Conservation (phyloP, 768 basidiomycete species). For the Macrolepiota albuminosa region DNA sequence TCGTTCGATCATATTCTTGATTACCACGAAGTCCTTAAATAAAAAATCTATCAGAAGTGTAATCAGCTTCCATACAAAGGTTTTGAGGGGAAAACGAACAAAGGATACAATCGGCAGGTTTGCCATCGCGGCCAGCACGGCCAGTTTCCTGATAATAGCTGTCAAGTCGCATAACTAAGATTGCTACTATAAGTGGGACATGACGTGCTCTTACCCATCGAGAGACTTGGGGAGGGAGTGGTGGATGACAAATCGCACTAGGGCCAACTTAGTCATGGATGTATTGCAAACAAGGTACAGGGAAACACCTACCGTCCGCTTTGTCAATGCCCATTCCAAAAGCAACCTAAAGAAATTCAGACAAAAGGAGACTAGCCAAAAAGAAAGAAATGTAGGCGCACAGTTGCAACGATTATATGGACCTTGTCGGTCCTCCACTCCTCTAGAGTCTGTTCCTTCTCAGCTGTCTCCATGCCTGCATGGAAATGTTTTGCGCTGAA, state of each 20-base stretch:
- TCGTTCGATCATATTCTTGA: conserved; percentile 59
- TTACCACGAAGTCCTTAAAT: conserved; percentile 50
- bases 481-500: conserved; percentile 80
- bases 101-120: conserved; percentile 78
- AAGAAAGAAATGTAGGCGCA: conserved; percentile 27
- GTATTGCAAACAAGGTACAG: not conserved
- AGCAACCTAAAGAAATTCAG: conserved; percentile 54
- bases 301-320: conserved; percentile 49
- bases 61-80: conserved; percentile 2
- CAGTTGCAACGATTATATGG: conserved; percentile 90
- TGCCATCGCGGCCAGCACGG: conserved; percentile 89
- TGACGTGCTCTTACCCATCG: conserved; percentile 56
- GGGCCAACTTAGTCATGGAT: conserved; percentile 1
- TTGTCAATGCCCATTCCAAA: conserved; percentile 99
- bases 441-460: conserved; percentile 56
- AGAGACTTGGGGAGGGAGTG: conserved; percentile 75
- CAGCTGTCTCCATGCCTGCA: conserved; percentile 62
- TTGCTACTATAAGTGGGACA: not conserved
- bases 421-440: conserved; percentile 73
- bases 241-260: conserved; percentile 93
- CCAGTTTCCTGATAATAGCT: conserved; percentile 97
- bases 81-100: conserved; percentile 44
- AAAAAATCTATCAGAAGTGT: conserved; percentile 51
- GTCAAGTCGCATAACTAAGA: conserved; percentile 4
- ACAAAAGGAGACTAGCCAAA: not conserved